Base-by-base conservation (phyloP, 139 green algal genomes). In the Nannochloris sp. region DNA sequence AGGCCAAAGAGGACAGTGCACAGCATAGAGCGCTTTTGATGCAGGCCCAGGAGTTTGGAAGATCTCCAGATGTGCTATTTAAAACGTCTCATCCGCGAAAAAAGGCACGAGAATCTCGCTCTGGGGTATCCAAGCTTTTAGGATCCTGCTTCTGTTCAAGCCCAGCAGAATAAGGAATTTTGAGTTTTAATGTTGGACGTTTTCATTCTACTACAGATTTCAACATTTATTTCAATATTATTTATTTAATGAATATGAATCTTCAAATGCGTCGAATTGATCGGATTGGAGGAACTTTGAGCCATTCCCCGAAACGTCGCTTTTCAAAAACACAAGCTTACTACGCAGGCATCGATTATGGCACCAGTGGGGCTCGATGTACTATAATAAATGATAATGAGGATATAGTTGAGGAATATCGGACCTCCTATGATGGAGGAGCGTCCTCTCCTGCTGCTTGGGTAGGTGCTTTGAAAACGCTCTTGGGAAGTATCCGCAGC, bases 331-430 rank as follows among this genome's bases (percentile, higher is more conserved):
- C 46, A 6, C n/a, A 20, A 8, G 46, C n/a, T 0, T 53, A 53
- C 4, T 91, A 82, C 61, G 28, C 95, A 12, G 90, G 90, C 9
- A 71, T 96, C 9, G 90, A 97, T 59, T 95, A 94, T 68, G 90
- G 90, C 10, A 97, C 90, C 0, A 91, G 80, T 13, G 90, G 90
- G 0, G 89, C 88, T 0, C 66, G 89, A 4, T 79, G 66, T 0
- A 83, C 71, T 2, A 79, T 92, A 0, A 91, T 96, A 20, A 81
- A 95, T 49, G 80, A 83, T 81, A 48, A 67, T 70, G 5, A 17
- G 33, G 46, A 44, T 28, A 53, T 5, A 37, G 53, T 40, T 6
- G 45, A 9, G 20, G 36, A 11, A 36, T 45, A 10, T 13, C 63
- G 14, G 40, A 13, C 37, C 43, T 23, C 30, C 11, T 48, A 30